Conservation (phyloP, 495 filamentous ascomycete genomes). For the Bacidia rubella region DNA sequence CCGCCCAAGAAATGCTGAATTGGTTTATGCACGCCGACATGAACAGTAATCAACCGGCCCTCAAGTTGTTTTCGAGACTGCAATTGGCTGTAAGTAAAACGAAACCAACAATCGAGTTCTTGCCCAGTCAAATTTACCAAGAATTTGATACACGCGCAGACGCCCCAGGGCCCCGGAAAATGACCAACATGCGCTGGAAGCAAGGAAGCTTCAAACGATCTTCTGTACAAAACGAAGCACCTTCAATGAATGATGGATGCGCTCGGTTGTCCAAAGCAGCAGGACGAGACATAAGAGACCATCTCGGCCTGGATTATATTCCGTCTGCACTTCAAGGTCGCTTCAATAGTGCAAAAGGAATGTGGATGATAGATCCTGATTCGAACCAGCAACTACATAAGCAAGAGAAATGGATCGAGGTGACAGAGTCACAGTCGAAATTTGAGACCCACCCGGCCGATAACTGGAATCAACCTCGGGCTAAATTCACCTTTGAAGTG, state of each 20-base stretch:
- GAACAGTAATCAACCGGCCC: slow-evolving; percentile 32
- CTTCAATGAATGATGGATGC: slow-evolving; percentile 75
- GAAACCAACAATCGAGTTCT: slow-evolving; percentile 33
- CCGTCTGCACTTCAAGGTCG: slow-evolving; percentile 71
- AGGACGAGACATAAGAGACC: slow-evolving; percentile 44
- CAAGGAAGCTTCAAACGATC: slow-evolving; percentile 7
- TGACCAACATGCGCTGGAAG: slow-evolving; percentile 10
- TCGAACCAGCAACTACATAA: slow-evolving; percentile 25
- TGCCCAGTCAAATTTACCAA: slow-evolving; percentile 27
- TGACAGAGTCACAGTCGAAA: slow-evolving; percentile 69
- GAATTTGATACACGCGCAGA: slow-evolving; percentile 17
- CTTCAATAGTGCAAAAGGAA: slow-evolving; percentile 73
- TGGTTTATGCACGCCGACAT: slow-evolving; percentile 33
- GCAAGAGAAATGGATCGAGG: slow-evolving; percentile 54
- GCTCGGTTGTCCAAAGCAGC: slow-evolving; percentile 53
- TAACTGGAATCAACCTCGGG: slow-evolving; percentile 27
- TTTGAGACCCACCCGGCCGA: slow-evolving; percentile 49
- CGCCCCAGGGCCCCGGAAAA: slow-evolving; percentile 5
- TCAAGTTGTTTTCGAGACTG: slow-evolving; percentile 41
- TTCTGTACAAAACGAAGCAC: not conserved
- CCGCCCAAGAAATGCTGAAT: slow-evolving; percentile 31
- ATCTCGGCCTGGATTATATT: slow-evolving; percentile 43
- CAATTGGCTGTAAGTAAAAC: slow-evolving; percentile 32
- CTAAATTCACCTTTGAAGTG: slow-evolving; percentile 61
- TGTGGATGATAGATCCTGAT: slow-evolving; percentile 64